Conservation (phyloP, 192 early-diverging fungal genomes). For the Backusella tuberculispora region DNA sequence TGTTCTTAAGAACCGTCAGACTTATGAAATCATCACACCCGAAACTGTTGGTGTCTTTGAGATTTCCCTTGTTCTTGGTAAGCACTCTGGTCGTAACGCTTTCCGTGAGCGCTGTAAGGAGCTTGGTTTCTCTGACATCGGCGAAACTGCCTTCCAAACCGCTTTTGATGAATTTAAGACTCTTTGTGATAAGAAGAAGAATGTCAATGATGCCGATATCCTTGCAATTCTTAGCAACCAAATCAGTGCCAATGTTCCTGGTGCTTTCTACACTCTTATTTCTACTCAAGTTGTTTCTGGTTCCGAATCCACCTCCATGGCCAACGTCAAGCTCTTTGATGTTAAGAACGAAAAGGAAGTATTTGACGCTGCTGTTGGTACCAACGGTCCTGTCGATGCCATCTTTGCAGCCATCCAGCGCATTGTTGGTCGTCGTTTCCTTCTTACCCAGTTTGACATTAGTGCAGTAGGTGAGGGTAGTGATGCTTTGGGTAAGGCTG, state of each 20-base stretch:
- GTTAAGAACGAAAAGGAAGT: slow-evolving; percentile 45
- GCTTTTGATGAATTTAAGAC: slow-evolving; percentile 91
- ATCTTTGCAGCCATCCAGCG: slow-evolving; percentile 91
- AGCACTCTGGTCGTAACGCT: slow-evolving; percentile 96
- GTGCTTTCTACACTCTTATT: slow-evolving; percentile 64
- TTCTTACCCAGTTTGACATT: slow-evolving; percentile 85
- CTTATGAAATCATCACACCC: slow-evolving; percentile 97
- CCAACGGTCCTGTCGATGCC: slow-evolving; percentile 87
- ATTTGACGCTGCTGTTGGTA: slow-evolving; percentile 79
- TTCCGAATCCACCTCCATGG: slow-evolving; percentile 72
- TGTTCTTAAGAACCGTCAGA: slow-evolving; percentile 93
- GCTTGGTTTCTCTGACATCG: slow-evolving; percentile 72
- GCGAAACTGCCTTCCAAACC: slow-evolving; percentile 65
- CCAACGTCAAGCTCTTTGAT: slow-evolving; percentile 80
- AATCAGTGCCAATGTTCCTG: not conserved
- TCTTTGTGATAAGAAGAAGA: slow-evolving; percentile 91
- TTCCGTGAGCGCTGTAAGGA: slow-evolving; percentile 81
- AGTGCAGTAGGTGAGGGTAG: slow-evolving; percentile 85
- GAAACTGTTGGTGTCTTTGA: slow-evolving; percentile 89
- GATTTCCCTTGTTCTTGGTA: slow-evolving; percentile 87
- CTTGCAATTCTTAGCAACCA: slow-evolving; percentile 69
- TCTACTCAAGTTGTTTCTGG: slow-evolving; percentile 83
- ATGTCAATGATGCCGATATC: slow-evolving; percentile 88
- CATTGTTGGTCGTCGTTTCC: slow-evolving; percentile 69
- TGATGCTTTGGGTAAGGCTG: slow-evolving; percentile 87